Percentiles rank a stretch among this genome's conserved stretches.
Evolutionary conservation across 2,329 filamentous ascomycete genomes (phyloP).

Genomic region (Botrytis byssoidea): DNA sequence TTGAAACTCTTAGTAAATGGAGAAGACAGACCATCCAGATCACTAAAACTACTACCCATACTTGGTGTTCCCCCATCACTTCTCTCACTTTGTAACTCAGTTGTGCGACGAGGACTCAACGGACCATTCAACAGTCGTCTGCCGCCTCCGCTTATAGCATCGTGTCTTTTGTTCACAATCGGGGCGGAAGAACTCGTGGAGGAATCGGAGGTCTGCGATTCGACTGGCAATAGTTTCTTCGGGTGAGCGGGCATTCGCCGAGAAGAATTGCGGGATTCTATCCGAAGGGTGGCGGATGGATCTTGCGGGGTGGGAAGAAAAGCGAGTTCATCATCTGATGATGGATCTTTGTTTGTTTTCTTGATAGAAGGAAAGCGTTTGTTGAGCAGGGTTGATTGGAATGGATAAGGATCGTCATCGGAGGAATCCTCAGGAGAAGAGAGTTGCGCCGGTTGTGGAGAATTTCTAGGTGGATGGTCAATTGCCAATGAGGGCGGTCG

Average conservation of each 20-base stretch:
- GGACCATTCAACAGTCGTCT: constrained; percentile 42
- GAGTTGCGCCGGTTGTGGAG: constrained; percentile 24
- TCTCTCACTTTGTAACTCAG: constrained; percentile 59
- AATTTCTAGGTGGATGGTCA: constrained; percentile 21
- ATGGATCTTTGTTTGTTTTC: constrained; percentile 32
- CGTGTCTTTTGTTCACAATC: constrained; percentile 24
- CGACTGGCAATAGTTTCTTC: constrained; percentile 28
- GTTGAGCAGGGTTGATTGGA: constrained; percentile 37
- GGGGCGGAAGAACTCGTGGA: constrained; percentile 51
- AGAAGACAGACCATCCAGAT: constrained; percentile 64
- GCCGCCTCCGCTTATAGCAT: neutral
- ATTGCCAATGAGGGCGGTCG: constrained; percentile 25
- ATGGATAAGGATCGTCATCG: constrained; percentile 30
- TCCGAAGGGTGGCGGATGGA: constrained; percentile 35
- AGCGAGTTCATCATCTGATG: constrained; percentile 35
- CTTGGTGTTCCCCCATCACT: constrained; percentile 70
- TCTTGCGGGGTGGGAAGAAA: constrained; percentile 34
- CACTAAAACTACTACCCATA: constrained; percentile 84
- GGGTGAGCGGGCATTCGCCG: constrained; percentile 24
- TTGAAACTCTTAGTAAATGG: neutral
- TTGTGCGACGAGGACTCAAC: constrained; percentile 57
- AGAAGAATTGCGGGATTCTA: constrained; percentile 30
- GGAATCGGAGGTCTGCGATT: constrained; percentile 57
- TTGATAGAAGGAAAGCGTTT: constrained; percentile 33
- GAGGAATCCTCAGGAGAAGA: constrained; percentile 32